phyloP scores from a whole-genome alignment of 345 rosid genomes.

The Laguncularia racemosa region DNA sequence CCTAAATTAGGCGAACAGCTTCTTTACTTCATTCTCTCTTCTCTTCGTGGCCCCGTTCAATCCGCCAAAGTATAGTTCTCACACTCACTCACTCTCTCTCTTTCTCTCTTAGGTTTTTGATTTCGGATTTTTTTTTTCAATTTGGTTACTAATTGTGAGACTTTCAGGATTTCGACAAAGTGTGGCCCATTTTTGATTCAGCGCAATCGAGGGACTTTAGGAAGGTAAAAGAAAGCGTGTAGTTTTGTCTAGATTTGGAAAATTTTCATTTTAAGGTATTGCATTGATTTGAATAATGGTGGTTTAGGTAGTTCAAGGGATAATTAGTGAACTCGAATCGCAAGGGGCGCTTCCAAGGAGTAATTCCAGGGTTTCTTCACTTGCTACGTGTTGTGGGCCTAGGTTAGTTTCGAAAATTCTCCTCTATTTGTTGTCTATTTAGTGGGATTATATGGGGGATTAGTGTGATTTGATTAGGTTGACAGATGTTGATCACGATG shows the following conservation, averaged over 20 bases:
- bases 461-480: not conserved
- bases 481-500: no score
- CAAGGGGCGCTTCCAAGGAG: conserved; percentile 99
- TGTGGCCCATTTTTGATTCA: conserved; percentile 99
- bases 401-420: conserved; percentile 40
- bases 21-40: conserved; percentile 94
- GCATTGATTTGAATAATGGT: conserved; percentile 1
- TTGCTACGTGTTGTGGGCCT: conserved; percentile 97
- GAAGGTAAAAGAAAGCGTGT: conserved; percentile 35
- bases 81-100: no score
- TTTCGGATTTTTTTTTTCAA: conserved; percentile 1
- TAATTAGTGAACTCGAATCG: conserved; percentile 95
- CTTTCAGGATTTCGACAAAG: conserved; percentile 95
- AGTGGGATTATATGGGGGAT: not conserved
- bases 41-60: conserved; percentile 96
- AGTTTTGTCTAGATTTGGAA: no score
- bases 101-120: not conserved
- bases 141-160: conserved; percentile 19
- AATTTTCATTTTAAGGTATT: not conserved
- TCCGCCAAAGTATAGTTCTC: conserved; percentile 67
- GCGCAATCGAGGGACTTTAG: conserved; percentile 97
- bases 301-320: conserved; percentile 90
- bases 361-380: conserved; percentile 98
- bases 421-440: not conserved
- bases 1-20: conserved; percentile 99